A percentile compares a stretch with the other conserved stretches of the same genome.
Evolutionary conservation across 2,329 filamentous ascomycete genomes (phyloP).

Genomic region (Hyphodiscus sp.): DNA sequence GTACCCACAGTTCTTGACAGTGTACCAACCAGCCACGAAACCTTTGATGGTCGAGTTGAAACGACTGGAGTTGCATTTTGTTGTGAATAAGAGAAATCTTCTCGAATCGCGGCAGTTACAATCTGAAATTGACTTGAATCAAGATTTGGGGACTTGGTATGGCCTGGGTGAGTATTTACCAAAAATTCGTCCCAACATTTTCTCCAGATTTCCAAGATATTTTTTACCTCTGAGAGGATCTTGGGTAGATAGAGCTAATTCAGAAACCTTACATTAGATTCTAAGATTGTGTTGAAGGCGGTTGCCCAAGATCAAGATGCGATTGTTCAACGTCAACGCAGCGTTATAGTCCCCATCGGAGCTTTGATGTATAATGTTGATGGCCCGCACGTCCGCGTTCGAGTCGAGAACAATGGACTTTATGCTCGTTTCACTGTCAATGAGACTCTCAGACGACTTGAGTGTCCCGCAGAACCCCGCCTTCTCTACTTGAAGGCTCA

Average conservation of each 20-base stretch:
- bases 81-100: slow-evolving; percentile 36
- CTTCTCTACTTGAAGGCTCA: slow-evolving; percentile 51
- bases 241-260: no score
- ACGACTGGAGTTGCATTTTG: slow-evolving; percentile 47
- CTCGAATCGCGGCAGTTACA: slow-evolving; percentile 44
- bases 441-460: slow-evolving; percentile 45
- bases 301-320: slow-evolving; percentile 15
- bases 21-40: slow-evolving; percentile 37
- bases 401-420: slow-evolving; percentile 28
- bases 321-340: slow-evolving; percentile 34
- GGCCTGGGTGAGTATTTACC: slow-evolving; percentile 36
- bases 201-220: no score
- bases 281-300: slow-evolving; percentile 50
- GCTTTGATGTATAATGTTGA: slow-evolving; percentile 21
- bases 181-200: no score
- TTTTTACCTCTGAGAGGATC: no score
- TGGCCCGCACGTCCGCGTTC: slow-evolving; percentile 39
- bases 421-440: slow-evolving; percentile 50
- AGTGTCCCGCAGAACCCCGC: slow-evolving; percentile 49
- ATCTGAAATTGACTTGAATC: slow-evolving; percentile 47
- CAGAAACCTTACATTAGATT: slow-evolving; percentile 23
- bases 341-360: slow-evolving; percentile 49
- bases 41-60: slow-evolving; percentile 42
- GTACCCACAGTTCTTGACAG: slow-evolving; percentile 33
- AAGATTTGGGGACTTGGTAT: slow-evolving; percentile 55